These are phyloP conservation scores for Collybia mongolica DNA, from an alignment of 768 basidiomycete genomes.

Conservation along the genomic window DNA sequence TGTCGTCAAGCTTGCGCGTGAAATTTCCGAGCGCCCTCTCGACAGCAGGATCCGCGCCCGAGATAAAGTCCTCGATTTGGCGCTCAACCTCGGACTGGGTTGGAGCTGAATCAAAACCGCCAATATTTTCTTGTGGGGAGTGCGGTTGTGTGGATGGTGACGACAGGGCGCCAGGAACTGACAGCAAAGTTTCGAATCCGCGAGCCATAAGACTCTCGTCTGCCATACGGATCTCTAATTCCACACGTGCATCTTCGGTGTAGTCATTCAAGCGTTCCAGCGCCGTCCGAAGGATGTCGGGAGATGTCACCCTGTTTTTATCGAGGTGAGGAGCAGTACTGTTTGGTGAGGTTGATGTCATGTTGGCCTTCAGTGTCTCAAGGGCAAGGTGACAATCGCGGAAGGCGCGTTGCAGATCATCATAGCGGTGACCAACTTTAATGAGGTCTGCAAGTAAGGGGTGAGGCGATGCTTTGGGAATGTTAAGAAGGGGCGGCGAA, in stretches of 20 bases:
- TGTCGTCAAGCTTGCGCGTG: constrained; percentile 61
- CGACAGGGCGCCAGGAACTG: constrained; percentile 49
- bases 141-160: constrained; percentile 4
- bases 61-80: constrained; percentile 56
- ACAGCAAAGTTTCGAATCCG: constrained; percentile 70
- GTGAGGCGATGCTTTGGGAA: constrained; percentile 17
- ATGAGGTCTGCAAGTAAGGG: constrained; percentile 46
- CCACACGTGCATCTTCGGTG: constrained; percentile 78
- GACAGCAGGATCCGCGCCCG: constrained; percentile 49
- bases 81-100: constrained; percentile 37
- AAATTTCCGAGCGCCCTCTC: constrained; percentile 48
- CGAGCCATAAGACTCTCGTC: constrained; percentile 66
- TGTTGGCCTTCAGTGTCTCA: constrained; percentile 47
- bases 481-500: background rate
- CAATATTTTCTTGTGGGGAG: constrained; percentile 7
- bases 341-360: constrained; percentile 17
- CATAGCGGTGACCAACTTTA: constrained; percentile 29
- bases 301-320: constrained; percentile 15
- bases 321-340: constrained; percentile 11
- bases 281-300: constrained; percentile 45
- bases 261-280: constrained; percentile 69
- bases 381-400: constrained; percentile 70
- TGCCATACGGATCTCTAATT: constrained; percentile 74
- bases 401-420: constrained; percentile 55
- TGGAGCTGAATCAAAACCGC: constrained; percentile 13